These are phyloP conservation scores for Pichia membranifaciens DNA, from an alignment of 805 yeast genomes.

Conservation along the genomic window DNA sequence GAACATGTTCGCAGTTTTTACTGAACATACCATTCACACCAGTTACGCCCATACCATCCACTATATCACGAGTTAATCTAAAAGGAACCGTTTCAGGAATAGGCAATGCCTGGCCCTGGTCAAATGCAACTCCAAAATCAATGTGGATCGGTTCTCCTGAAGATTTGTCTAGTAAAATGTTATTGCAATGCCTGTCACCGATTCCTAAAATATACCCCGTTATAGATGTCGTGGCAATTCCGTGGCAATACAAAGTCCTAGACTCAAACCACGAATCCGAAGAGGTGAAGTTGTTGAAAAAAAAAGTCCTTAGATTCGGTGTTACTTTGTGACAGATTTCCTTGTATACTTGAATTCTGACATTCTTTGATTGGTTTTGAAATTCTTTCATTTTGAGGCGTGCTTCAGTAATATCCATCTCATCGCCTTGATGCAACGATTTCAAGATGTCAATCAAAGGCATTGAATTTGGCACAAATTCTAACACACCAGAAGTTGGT, in stretches of 20 bases:
- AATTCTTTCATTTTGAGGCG: conserved; percentile 55
- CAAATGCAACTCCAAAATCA: conserved; percentile 94
- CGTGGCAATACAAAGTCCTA: conserved; percentile 60
- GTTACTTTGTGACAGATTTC: conserved; percentile 44
- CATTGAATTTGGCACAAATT: conserved; percentile 74
- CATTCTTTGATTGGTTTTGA: conserved; percentile 40
- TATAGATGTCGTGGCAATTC: conserved; percentile 79
- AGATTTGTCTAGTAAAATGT: conserved; percentile 70
- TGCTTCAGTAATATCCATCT: conserved; percentile 49
- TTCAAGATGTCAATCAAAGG: conserved; percentile 65
- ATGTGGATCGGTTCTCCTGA: conserved; percentile 94
- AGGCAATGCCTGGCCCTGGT: conserved; percentile 78
- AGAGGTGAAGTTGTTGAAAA: conserved; percentile 56
- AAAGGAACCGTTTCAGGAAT: conserved; percentile 95
- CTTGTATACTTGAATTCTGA: conserved; percentile 40
- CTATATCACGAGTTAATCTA: conserved; percentile 79
- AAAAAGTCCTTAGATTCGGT: conserved; percentile 70
- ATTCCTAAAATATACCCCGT: conserved; percentile 85
- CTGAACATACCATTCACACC: conserved; percentile 76
- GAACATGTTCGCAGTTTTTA: conserved; percentile 66
- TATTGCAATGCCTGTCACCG: conserved; percentile 94
- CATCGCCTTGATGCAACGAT: conserved; percentile 56
- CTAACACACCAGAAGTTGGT: conserved; percentile 80
- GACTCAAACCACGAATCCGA: conserved; percentile 73
- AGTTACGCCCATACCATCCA: conserved; percentile 89